phyloP scores from a whole-genome alignment of 768 basidiomycete species.

The Boletus tylopilopsis region DNA sequence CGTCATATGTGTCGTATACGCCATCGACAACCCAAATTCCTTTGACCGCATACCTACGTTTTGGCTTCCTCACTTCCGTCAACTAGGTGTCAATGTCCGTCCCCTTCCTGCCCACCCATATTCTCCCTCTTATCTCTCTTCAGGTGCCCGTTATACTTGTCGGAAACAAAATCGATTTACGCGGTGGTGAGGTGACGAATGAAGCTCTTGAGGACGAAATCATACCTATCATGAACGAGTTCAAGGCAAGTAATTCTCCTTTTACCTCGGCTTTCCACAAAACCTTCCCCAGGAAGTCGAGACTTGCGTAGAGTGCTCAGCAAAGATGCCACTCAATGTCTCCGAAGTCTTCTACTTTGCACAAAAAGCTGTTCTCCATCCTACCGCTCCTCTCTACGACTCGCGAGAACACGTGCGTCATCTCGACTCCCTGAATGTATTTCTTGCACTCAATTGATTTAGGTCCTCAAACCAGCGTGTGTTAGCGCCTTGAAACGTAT shows the following conservation, averaged over 20 bases:
- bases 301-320: conserved; percentile 97
- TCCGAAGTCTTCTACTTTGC: conserved; percentile 99
- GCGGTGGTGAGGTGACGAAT: conserved; percentile 91
- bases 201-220: conserved; percentile 94
- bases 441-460: conserved; percentile 8
- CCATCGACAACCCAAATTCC: conserved; percentile 93
- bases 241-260: conserved; percentile 62
- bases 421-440: conserved; percentile 1
- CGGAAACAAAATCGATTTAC: conserved; percentile 96
- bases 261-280: not conserved
- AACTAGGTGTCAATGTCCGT: conserved; percentile 91
- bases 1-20: conserved; percentile 97
- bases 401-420: conserved; percentile 86
- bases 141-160: conserved; percentile 96
- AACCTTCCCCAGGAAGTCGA: conserved; percentile 78
- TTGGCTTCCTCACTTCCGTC: conserved; percentile 94
- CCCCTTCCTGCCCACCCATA: not conserved
- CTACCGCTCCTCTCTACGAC: conserved; percentile 95
- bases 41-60: conserved; percentile 98
- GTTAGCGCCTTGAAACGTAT: conserved; percentile 84
- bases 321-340: conserved; percentile 83
- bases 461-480: conserved; percentile 93
- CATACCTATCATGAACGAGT: conserved; percentile 95
- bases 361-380: conserved; percentile 95
- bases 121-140: conserved; percentile 5